phyloP scores from a whole-genome alignment of 768 basidiomycete genomes.

The Botryobasidium botryosum region DNA sequence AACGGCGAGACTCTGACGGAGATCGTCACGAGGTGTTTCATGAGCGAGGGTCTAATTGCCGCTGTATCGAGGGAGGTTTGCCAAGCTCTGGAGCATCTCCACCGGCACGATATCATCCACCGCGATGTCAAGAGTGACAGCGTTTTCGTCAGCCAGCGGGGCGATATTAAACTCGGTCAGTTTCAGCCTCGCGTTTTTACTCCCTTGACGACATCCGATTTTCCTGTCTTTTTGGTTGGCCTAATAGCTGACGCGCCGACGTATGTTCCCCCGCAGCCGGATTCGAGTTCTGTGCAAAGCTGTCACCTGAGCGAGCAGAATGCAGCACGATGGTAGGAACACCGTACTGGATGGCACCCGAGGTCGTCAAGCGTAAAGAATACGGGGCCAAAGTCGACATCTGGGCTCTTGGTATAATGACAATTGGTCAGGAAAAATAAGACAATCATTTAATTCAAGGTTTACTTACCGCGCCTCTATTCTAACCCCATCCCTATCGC shows the following conservation, averaged over 20 bases:
- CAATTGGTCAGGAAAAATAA: slow-evolving; percentile 45
- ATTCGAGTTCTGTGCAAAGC: slow-evolving; percentile 97
- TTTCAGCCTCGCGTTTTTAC: slow-evolving; percentile 17
- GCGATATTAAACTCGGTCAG: slow-evolving; percentile 96
- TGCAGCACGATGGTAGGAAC: slow-evolving; percentile 98
- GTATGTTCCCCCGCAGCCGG: slow-evolving; percentile 42
- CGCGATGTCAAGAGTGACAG: slow-evolving; percentile 99
- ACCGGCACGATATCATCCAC: slow-evolving; percentile 93
- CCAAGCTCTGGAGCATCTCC: slow-evolving; percentile 87
- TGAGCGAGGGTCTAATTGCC: slow-evolving; percentile 98
- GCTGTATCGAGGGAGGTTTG: slow-evolving; percentile 87
- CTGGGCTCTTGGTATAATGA: slow-evolving; percentile 93
- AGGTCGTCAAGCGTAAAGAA: slow-evolving; percentile 93
- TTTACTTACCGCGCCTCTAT: too few species aligned
- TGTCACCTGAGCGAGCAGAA: slow-evolving; percentile 76
- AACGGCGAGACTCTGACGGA: slow-evolving; percentile 90
- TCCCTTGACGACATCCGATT: too few species aligned
- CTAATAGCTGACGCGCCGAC: not conserved
- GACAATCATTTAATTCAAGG: not conserved
- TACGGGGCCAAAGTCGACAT: slow-evolving; percentile 98
- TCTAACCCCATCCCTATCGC: not conserved
- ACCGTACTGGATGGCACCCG: slow-evolving; percentile 98
- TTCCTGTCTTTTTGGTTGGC: too few species aligned
- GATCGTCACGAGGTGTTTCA: slow-evolving; percentile 86
- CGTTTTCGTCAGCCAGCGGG: slow-evolving; percentile 76